phyloP scores from a whole-genome alignment of 2,329 filamentous ascomycete genomes.

The Colletotrichum incanum region DNA sequence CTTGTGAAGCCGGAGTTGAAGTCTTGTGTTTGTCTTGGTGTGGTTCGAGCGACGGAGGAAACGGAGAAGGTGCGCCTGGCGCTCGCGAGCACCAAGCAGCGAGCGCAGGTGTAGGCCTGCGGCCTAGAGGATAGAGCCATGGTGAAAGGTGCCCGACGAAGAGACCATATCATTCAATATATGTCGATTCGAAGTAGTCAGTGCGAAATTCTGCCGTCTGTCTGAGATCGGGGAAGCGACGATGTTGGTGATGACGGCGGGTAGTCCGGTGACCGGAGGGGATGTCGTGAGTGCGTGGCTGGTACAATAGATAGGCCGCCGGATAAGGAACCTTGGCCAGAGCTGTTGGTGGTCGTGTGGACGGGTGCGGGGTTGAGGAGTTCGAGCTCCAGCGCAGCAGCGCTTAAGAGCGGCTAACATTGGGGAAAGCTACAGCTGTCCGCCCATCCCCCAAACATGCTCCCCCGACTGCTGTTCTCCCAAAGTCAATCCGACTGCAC shows the following conservation, averaged over 20 bases:
- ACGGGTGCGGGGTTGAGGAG: constrained; percentile 40
- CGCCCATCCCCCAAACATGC: not conserved
- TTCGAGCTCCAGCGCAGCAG: constrained; percentile 35
- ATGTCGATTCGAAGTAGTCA: not conserved
- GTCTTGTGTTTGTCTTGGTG: constrained; percentile 61
- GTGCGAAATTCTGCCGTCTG: not conserved
- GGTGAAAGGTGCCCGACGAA: constrained; percentile 19
- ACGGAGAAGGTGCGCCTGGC: constrained; percentile 48
- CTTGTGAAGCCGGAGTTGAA: constrained; percentile 73
- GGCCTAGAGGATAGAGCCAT: constrained; percentile 41
- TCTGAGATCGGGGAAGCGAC: not conserved
- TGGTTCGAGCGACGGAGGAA: constrained; percentile 46
- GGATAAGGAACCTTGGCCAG: constrained; percentile 33
- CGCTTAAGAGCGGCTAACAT: constrained; percentile 41
- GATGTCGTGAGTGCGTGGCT: constrained; percentile 32
- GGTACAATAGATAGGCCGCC: constrained; percentile 20
- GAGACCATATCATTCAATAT: constrained; percentile 22
- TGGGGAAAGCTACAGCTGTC: constrained; percentile 28
- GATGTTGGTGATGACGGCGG: constrained; percentile 5
- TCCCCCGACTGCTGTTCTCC: constrained; percentile 1
- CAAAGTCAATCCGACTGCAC: constrained; percentile 22
- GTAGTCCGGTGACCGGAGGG: constrained; percentile 36
- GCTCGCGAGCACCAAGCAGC: constrained; percentile 35
- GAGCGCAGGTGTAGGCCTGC: constrained; percentile 39
- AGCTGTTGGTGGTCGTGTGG: constrained; percentile 21